Evolutionary conservation across 2,329 filamentous ascomycete species (phyloP).

Genomic region (Proliferodiscus dingleyae): DNA sequence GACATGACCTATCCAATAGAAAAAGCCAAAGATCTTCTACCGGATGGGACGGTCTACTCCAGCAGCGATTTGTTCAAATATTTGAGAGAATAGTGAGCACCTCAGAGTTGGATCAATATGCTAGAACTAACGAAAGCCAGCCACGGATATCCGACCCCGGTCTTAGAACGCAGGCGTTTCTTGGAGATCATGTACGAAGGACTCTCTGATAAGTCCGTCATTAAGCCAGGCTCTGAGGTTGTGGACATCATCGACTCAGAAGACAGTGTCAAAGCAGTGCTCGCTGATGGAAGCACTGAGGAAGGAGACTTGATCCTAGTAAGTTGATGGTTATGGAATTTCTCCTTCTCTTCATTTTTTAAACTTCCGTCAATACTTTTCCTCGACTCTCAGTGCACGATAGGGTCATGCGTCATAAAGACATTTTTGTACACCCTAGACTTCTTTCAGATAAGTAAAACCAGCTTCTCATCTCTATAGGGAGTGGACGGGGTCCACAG

Average conservation of each 20-base stretch:
- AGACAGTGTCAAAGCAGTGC: not conserved
- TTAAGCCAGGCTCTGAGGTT: not conserved
- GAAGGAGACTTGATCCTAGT: slow-evolving; percentile 33
- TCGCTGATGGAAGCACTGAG: slow-evolving; percentile 23
- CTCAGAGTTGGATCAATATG: not conserved
- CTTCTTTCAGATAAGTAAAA: no score
- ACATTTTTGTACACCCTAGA: no score
- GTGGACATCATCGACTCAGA: not conserved
- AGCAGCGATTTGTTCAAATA: not conserved
- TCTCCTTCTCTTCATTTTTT: no score
- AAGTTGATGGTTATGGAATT: no score
- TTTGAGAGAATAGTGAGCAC: not conserved
- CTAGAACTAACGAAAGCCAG: not conserved
- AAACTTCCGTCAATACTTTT: no score
- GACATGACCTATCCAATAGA: not conserved
- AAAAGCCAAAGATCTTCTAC: not conserved
- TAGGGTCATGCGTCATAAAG: no score
- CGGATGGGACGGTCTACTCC: not conserved
- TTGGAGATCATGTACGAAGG: not conserved
- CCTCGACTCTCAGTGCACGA: no score
- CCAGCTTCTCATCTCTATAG: no score
- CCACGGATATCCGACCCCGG: not conserved
- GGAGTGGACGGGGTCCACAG: slow-evolving; percentile 34
- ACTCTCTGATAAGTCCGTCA: not conserved
- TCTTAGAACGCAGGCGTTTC: not conserved